A percentile compares a stretch with the other conserved stretches of the same genome.
These are phyloP conservation scores for Tricholoma terreum DNA, from an alignment of 768 basidiomycete genomes.

Conservation along the genomic window DNA sequence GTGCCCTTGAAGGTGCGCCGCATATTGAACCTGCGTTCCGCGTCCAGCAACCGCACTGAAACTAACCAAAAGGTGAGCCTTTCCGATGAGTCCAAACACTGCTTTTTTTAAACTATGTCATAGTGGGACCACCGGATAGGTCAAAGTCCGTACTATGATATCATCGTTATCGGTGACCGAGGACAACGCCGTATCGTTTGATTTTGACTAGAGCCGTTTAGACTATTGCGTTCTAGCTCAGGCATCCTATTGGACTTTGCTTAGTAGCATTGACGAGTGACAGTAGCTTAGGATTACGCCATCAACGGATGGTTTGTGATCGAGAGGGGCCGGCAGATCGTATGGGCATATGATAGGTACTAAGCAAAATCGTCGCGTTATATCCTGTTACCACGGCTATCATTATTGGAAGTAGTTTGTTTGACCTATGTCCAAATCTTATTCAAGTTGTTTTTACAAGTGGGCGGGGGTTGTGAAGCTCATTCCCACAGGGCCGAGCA, in stretches of 20 bases:
- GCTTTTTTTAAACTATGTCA: background rate
- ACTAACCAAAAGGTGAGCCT: background rate
- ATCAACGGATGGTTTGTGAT: background rate
- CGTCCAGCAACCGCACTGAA: background rate
- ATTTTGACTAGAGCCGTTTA: background rate
- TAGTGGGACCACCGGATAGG: background rate
- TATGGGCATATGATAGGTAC: background rate
- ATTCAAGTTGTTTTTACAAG: too few species aligned
- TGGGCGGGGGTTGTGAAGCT: background rate
- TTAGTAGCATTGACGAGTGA: background rate
- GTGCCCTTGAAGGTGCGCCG: background rate
- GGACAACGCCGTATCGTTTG: background rate
- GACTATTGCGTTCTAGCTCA: background rate
- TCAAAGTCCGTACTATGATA: background rate
- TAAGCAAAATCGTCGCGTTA: background rate
- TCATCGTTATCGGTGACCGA: background rate
- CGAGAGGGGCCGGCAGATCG: background rate
- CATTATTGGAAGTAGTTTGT: background rate
- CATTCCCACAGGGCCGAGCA: background rate
- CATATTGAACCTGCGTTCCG: background rate
- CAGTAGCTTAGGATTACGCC: background rate
- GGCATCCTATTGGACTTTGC: too few species aligned
- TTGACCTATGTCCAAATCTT: too few species aligned
- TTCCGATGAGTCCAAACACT: background rate
- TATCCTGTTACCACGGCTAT: background rate